Percentiles rank a stretch among this genome's conserved stretches.
phyloP scores from a whole-genome alignment of 805 yeast species.

The Ogataea allantospora region DNA sequence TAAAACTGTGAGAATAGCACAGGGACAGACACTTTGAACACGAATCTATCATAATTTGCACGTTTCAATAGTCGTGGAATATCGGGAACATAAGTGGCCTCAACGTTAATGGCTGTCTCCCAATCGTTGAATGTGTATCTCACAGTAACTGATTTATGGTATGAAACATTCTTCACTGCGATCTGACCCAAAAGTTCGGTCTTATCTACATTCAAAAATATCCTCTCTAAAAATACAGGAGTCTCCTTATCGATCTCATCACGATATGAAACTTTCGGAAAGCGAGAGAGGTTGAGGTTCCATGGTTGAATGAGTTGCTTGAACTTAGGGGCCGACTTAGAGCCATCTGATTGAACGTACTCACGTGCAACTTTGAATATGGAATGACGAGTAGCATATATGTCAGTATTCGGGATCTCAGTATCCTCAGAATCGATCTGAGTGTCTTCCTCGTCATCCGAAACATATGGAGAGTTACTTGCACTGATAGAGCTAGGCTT shows the following conservation, averaged over 20 bases:
- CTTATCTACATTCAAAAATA: constrained; percentile 58
- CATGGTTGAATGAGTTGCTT: constrained; percentile 35
- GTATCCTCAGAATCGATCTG: constrained; percentile 21
- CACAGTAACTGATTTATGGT: constrained; percentile 62
- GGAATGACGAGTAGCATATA: constrained; percentile 9
- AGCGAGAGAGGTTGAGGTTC: constrained; percentile 43
- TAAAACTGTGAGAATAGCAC: constrained; percentile 34
- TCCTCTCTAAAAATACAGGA: constrained; percentile 62
- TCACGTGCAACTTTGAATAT: constrained; percentile 21
- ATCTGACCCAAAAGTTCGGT: constrained; percentile 65
- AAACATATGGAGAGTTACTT: constrained; percentile 53
- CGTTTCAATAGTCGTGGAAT: constrained; percentile 46
- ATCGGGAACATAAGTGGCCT: constrained; percentile 59
- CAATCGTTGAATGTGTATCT: constrained; percentile 79
- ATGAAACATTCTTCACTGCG: constrained; percentile 74
- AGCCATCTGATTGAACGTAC: constrained; percentile 14
- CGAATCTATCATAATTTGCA: constrained; percentile 66
- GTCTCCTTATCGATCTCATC: constrained; percentile 41
- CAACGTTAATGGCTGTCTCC: constrained; percentile 70
- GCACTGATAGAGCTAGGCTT: constrained; percentile 77
- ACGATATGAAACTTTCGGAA: constrained; percentile 44
- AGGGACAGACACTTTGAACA: constrained; percentile 57
- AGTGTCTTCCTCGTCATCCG: constrained; percentile 34
- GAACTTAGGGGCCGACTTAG: constrained; percentile 21
- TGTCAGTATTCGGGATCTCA: constrained; percentile 8